Conservation (phyloP, 1,139 yeast genomes). For the Diutina sp. region DNA sequence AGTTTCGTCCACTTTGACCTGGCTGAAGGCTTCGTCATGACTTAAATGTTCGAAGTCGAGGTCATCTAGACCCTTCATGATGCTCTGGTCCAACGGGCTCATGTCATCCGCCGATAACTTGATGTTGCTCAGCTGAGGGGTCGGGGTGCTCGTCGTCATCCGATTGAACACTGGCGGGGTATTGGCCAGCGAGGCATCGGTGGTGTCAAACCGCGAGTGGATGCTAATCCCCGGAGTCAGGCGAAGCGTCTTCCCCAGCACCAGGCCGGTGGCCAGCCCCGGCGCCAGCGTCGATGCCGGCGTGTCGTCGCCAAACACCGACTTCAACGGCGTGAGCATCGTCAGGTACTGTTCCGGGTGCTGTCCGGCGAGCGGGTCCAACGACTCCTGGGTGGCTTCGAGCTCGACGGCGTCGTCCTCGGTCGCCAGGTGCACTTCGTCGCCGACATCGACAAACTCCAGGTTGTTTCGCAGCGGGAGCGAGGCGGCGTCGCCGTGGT, state of each 20-base stretch:
- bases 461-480: not conserved
- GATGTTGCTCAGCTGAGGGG: not conserved
- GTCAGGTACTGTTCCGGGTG: not conserved
- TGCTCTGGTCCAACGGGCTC: not conserved
- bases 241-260: not conserved
- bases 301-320: not conserved
- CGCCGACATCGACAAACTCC: not conserved
- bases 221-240: not conserved
- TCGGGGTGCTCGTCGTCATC: not conserved
- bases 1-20: not conserved
- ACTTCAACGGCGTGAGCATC: not conserved
- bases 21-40: not conserved
- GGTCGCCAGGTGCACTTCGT: not conserved
- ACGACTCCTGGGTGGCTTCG: not conserved
- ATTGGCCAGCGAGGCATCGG: not conserved
- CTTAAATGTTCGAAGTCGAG: not conserved
- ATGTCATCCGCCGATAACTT: not conserved
- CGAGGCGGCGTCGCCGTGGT: not conserved
- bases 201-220: not conserved
- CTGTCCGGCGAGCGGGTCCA: not conserved
- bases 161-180: not conserved
- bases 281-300: not conserved
- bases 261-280: not conserved
- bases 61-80: not conserved
- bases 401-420: not conserved